Evolutionary conservation across 306 rosid genomes (phyloP).

Genomic region (Macrotyloma uniflorum): DNA sequence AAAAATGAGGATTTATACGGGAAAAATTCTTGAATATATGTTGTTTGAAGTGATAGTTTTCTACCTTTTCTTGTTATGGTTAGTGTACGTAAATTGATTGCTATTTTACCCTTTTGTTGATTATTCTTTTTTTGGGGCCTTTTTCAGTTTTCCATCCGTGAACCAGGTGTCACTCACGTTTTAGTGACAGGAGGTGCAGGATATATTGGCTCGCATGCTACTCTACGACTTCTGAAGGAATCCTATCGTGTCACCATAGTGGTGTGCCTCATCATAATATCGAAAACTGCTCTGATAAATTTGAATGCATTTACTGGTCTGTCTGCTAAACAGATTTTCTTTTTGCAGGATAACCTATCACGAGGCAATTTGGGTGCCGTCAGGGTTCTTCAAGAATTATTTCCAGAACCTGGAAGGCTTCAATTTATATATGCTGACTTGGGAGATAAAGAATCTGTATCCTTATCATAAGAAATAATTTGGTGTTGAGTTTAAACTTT

Average conservation of each 20-base stretch:
- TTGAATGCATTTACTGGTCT: not conserved
- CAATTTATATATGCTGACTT: conserved; percentile 94
- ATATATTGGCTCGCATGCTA: conserved; percentile 91
- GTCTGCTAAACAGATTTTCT: conserved; percentile 15
- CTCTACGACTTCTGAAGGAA: conserved; percentile 78
- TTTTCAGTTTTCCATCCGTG: conserved; percentile 73
- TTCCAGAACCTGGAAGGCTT: conserved; percentile 92
- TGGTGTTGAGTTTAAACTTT: not conserved
- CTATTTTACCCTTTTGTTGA: conserved; percentile 17
- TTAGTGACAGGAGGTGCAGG: conserved; percentile 99
- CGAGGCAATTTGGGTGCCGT: conserved; percentile 95
- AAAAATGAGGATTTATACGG: not conserved
- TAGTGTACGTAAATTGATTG: not conserved
- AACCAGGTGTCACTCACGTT: conserved; percentile 85
- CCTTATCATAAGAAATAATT: conserved; percentile 50
- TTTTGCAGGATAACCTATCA: conserved; percentile 82
- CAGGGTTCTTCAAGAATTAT: conserved; percentile 78
- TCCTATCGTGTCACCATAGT: conserved; percentile 90
- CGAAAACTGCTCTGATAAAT: not conserved
- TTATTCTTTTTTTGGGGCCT: not conserved
- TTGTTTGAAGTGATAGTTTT: conserved; percentile 5
- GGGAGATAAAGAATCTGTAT: conserved; percentile 85
- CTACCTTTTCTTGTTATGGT: conserved; percentile 1
- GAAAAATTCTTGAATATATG: not conserved
- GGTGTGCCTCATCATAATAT: conserved; percentile 55